Base-by-base conservation (phyloP, 1,284 basidiomycete genomes). In the Apiotrichum gamsii region DNA sequence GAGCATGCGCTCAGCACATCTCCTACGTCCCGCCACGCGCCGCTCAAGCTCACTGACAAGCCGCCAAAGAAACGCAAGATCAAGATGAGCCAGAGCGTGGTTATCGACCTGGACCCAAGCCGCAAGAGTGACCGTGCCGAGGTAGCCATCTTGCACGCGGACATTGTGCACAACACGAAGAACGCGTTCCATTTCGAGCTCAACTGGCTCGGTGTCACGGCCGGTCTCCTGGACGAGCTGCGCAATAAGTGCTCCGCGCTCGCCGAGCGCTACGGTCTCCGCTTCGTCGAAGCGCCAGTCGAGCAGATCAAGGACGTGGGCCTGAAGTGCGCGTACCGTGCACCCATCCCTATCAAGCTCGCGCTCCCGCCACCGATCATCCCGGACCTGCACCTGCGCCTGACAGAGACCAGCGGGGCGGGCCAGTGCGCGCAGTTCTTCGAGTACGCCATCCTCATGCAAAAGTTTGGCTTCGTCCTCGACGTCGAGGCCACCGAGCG, bases 131-230 rank as follows among this genome's bases (percentile, higher is more conserved):
- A 89, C 63, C 83, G 90, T 58, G 85, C 89, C 1, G 90, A 95
- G 58, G 81, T 83, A 5, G 86, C 90, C 20, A 78, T 91, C 31
- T 76, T 94, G 24, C 90, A 95, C 64, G 82, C 90, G 64, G 91
- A 95, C 69, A 82, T 93, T 49, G 86, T 91, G 43, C 90, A 95
- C 70, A 94, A 94, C 63, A 85, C 88, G 0, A 80, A 78, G 15
- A 93, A 85, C 33, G 89, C 88, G 47, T 93, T 93, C 73, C 90
- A 95, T 71, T 90, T 95, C 62, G 93, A 98, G 70, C 77, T 98
- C 34, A 90, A 97, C 58, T 98, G 95, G 94, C 84, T 97, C 20
- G 91, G 90, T 9, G 89, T 91, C 0, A 93, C 90, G 0, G 88
- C 90, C n/a, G 82, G 88, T n/a, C 85, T 86, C 55, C 87, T 98